Percentiles rank a stretch among this genome's conserved stretches.
These are phyloP conservation scores for Pseudogymnoascus sp. DNA, from an alignment of 2,329 filamentous ascomycete genomes.

Conservation along the genomic window DNA sequence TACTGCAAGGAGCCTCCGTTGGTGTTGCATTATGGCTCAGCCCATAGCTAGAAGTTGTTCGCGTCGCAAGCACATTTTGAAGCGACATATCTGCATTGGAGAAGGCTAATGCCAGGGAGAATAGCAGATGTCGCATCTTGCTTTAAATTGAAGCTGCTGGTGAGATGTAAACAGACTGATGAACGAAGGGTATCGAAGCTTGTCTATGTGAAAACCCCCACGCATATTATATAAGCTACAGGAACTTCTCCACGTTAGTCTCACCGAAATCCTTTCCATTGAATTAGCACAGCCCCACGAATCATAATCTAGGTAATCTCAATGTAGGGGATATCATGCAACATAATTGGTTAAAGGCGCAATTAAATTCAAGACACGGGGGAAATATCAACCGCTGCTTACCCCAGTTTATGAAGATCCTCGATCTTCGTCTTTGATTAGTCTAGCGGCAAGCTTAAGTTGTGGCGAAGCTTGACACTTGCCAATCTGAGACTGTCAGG, in stretches of 20 bases:
- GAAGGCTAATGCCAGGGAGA: background rate
- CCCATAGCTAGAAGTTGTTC: background rate
- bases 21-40: background rate
- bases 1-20: background rate
- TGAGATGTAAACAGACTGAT: background rate
- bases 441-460: background rate
- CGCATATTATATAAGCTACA: background rate
- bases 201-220: background rate
- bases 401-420: background rate
- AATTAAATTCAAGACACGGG: background rate
- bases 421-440: background rate
- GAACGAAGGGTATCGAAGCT: background rate
- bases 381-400: background rate
- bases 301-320: background rate
- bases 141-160: background rate
- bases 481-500: background rate
- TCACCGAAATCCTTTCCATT: background rate
- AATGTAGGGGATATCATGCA: background rate
- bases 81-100: background rate
- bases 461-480: background rate
- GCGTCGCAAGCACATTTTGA: background rate
- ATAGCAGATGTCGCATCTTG: background rate
- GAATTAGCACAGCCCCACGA: background rate
- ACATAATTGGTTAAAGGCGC: background rate
- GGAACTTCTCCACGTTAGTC: background rate